These are phyloP conservation scores for Podosphaera xanthii DNA, from an alignment of 2,329 filamentous ascomycete genomes.

Conservation along the genomic window DNA sequence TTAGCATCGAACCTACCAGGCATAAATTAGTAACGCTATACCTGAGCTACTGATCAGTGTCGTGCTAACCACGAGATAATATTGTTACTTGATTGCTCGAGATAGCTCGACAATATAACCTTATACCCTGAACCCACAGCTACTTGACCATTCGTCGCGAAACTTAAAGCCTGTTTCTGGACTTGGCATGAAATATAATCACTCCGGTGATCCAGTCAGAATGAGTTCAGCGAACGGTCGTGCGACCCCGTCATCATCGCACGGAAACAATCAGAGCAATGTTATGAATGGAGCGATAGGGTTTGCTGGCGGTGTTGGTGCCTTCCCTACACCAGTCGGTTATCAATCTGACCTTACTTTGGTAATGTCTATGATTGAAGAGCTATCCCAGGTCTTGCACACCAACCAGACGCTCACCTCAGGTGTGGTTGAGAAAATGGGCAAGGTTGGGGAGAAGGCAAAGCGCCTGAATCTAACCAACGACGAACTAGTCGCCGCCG, in stretches of 20 bases:
- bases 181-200: too few relatives aligned
- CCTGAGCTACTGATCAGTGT: too few relatives aligned
- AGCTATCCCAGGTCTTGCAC: conserved; percentile 23
- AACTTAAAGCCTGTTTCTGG: too few relatives aligned
- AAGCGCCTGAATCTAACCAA: conserved; percentile 29
- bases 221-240: neutral
- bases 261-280: conserved; percentile 12
- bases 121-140: too few relatives aligned
- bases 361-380: conserved; percentile 45
- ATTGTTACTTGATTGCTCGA: too few relatives aligned
- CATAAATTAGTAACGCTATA: too few relatives aligned
- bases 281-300: conserved; percentile 13
- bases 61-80: too few relatives aligned
- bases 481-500: conserved; percentile 32
- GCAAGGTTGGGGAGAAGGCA: conserved; percentile 34
- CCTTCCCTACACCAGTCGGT: conserved; percentile 35
- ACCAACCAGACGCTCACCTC: conserved; percentile 33
- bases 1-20: too few relatives aligned
- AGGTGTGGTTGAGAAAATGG: conserved; percentile 40
- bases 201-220: too few relatives aligned
- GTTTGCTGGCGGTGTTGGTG: conserved; percentile 20
- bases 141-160: too few relatives aligned
- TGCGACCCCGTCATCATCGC: neutral
- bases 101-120: too few relatives aligned
- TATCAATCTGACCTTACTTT: conserved; percentile 46